Base-by-base conservation (phyloP, 2,329 filamentous ascomycete genomes). In the Lecanicillium sp. region DNA sequence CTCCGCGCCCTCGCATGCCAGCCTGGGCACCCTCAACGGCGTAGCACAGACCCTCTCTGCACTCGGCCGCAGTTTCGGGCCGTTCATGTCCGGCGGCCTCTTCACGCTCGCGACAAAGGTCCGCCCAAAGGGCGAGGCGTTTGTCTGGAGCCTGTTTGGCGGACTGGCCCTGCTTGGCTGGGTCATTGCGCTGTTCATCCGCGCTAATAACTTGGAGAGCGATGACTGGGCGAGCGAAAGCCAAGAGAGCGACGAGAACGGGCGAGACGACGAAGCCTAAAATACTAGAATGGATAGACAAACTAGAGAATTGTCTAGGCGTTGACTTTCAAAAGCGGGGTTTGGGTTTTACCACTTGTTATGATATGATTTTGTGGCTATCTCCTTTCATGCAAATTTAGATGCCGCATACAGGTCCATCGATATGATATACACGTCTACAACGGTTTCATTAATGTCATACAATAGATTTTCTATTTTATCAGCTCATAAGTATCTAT, bases 31-130 rank as follows among this genome's bases (percentile, higher is more conserved):
- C 0, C 71, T 98, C 18, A 96, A 98, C 54, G 92, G 92, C 9
- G 74, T 97, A 22, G 92, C 92, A 0, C 92, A 98, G 60, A 95
- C 88, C 0, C 77, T 98, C 1, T 94, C 87, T 0, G 92, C 92
- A 0, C 87, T 86, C 0, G 92, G 92, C 8, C 80, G 92, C 43
- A 88, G 89, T 31, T 75, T 87, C 1, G 92, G 92, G 0, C 92
- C 92, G 0, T 89, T 97, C 48, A 67, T 94, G 1, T 92, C 88
- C 0, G 92, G 92, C 0, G 81, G 81, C 1, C 68, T 98, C 0
- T 98, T 94, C 59, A 87, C 87, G 0, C 66, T 90, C 1, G 82
- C 87, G 0, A 82, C 79, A 0, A 72, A 75, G 35, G 71, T 95
- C 5, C 66, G 72, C 10, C 84, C 81, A 3, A 92, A 88, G 53